Evolutionary conservation across 805 yeast species (phyloP).

Genomic region (Pichia nanzhaoensis): DNA sequence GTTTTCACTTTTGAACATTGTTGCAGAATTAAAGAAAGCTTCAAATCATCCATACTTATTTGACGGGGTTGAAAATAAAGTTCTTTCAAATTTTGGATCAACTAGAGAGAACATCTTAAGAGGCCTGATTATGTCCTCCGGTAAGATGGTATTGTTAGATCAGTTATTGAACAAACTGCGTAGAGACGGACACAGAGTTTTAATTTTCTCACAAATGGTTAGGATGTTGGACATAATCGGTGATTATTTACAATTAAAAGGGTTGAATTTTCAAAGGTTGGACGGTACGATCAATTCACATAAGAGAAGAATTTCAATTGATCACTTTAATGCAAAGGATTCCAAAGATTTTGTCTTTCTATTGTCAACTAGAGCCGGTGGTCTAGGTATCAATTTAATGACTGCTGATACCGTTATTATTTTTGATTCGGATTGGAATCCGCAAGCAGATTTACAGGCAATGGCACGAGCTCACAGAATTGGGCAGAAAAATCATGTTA

Average conservation of each 20-base stretch:
- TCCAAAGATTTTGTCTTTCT: conserved; percentile 88
- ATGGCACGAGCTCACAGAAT: conserved; percentile 99
- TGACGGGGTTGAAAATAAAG: conserved; percentile 85
- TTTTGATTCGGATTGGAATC: conserved; percentile 98
- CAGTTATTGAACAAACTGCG: conserved; percentile 76
- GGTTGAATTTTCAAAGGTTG: conserved; percentile 80
- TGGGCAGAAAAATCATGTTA: conserved; percentile 98
- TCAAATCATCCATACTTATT: conserved; percentile 95
- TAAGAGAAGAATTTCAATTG: conserved; percentile 89
- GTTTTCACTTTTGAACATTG: conserved; percentile 78
- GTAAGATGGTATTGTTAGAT: conserved; percentile 95
- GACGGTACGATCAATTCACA: conserved; percentile 97
- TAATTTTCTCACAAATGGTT: conserved; percentile 96
- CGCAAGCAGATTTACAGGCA: conserved; percentile 98
- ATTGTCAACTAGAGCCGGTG: conserved; percentile 96
- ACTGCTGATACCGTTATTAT: conserved; percentile 98
- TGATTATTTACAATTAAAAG: conserved; percentile 83
- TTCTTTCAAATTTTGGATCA: conserved; percentile 55
- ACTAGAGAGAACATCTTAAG: conserved; percentile 76
- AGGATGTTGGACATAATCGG: conserved; percentile 92
- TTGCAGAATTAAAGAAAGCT: conserved; percentile 95
- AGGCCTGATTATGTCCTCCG: conserved; percentile 95
- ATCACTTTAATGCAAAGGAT: conserved; percentile 91
- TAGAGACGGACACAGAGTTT: conserved; percentile 93
- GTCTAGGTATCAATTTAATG: conserved; percentile 96